Conservation (phyloP, 2,329 filamentous ascomycete genomes). For the Claviceps pusilla region DNA sequence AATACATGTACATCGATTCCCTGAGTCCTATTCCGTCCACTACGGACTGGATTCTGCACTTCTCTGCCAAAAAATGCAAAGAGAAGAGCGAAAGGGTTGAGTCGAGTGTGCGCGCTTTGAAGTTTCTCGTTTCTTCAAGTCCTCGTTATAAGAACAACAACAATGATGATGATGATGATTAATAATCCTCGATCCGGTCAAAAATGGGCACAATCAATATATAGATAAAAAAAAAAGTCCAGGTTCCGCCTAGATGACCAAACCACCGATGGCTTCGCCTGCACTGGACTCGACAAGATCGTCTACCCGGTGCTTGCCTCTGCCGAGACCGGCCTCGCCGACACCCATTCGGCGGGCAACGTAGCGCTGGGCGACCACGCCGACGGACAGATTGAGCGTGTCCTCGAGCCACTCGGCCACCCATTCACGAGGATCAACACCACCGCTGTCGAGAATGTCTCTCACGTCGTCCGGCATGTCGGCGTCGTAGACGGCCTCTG, state of each 20-base stretch:
- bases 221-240: background rate
- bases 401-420: constrained; percentile 96
- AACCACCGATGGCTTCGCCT: constrained; percentile 46
- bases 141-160: no score
- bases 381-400: constrained; percentile 58
- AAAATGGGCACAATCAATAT: background rate
- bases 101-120: background rate
- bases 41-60: background rate
- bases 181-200: background rate
- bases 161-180: background rate
- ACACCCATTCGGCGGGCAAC: constrained; percentile 93
- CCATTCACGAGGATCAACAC: constrained; percentile 90
- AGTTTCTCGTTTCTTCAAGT: background rate
- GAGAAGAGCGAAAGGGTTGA: background rate
- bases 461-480: constrained; percentile 65
- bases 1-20: background rate
- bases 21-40: background rate
- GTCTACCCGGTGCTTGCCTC: constrained; percentile 46
- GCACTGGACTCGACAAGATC: constrained; percentile 40
- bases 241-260: constrained; percentile 27
- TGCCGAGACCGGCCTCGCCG: constrained; percentile 56
- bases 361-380: constrained; percentile 84
- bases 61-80: background rate
- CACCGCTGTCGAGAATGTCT: constrained; percentile 61
- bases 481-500: constrained; percentile 19